phyloP scores from a whole-genome alignment of 1,139 yeast genomes.

The Pneumocystis jirovecii region DNA sequence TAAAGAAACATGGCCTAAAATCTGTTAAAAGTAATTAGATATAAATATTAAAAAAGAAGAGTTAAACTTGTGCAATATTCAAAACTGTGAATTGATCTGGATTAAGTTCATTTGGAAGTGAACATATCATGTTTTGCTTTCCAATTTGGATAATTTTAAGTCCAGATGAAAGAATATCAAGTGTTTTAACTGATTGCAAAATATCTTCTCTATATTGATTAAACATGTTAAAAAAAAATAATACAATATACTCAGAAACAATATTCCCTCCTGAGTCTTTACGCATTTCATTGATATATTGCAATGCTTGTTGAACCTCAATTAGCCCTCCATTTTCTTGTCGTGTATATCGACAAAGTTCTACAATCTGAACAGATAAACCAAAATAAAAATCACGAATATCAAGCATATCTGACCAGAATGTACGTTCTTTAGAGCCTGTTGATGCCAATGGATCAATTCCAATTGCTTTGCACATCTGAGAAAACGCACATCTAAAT shows the following conservation, averaged over 20 bases:
- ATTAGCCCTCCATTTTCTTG: conserved; percentile 70
- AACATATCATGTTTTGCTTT: conserved; percentile 28
- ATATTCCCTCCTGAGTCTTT: conserved; percentile 22
- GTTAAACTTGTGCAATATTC: conserved; percentile 44
- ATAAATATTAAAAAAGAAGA: background rate
- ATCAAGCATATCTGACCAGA: conserved; percentile 27
- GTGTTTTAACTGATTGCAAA: conserved; percentile 32
- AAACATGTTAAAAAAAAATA: background rate
- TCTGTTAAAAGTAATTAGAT: conserved; percentile 14
- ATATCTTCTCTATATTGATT: conserved; percentile 29
- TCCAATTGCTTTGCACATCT: conserved; percentile 63
- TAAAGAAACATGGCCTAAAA: conserved; percentile 52
- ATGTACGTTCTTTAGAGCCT: conserved; percentile 22
- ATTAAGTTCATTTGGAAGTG: conserved; percentile 40
- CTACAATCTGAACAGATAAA: conserved; percentile 56
- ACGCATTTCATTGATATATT: conserved; percentile 15
- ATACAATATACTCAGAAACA: conserved; percentile 3
- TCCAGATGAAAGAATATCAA: conserved; percentile 34
- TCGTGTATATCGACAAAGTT: conserved; percentile 54
- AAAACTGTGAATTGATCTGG: conserved; percentile 54
- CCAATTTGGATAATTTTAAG: conserved; percentile 31
- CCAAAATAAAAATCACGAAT: conserved; percentile 48
- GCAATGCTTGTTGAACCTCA: conserved; percentile 42
- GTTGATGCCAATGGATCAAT: conserved; percentile 60
- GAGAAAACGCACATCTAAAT: conserved; percentile 54